Evolutionary conservation across 2,329 filamentous ascomycete species (phyloP), one percentile per base, ranked within the genome.

Genomic region (Alternaria burnsii): DNA sequence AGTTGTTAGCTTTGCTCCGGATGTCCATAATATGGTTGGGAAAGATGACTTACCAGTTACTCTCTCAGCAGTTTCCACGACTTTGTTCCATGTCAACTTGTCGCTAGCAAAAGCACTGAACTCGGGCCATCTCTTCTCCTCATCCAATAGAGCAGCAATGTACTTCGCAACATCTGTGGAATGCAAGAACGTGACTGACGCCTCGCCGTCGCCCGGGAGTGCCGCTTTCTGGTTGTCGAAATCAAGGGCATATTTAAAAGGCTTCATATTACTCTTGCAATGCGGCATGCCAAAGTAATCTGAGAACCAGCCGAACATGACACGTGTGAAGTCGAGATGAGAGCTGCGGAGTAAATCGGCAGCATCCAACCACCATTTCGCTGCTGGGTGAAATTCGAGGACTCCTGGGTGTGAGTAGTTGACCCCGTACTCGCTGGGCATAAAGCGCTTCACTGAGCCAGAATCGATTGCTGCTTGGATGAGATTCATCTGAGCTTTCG

Each of bases 51-150:
- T 59, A 69, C 82, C 81, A 52, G 72, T 79, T 28, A 77, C 71
- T 43, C 79, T 73, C 63, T 84, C 81, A 0, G 79, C 82, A 16
- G 81, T 58, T n/a, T 51, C 46, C n/a, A 85, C 54, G 7, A 84
- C 67, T 64, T 85, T 74, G 41, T 83, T 83, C 68, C 76, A 82
- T 0, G 81, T 82, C 16, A 81, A 56, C 41, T 76, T 75, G 54
- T 83, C 82, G 0, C 81, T 81, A 64, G 80, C 63, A 48, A 81
- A 60, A 38, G 62, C 72, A 2, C 69, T 66, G 5, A 70, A 58
- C 34, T 76, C 72, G 0, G 81, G 76, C 83, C 83, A 70, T 9
- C 52, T 58, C 12, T 51, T 34, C 28, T 58, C 32, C 2, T 57
- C 47, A 3, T 53, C 42, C 1, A 71, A 26, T 26, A 54, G 11